Base-by-base conservation (phyloP, 306 rosid species). In the Abrus precatorius region DNA sequence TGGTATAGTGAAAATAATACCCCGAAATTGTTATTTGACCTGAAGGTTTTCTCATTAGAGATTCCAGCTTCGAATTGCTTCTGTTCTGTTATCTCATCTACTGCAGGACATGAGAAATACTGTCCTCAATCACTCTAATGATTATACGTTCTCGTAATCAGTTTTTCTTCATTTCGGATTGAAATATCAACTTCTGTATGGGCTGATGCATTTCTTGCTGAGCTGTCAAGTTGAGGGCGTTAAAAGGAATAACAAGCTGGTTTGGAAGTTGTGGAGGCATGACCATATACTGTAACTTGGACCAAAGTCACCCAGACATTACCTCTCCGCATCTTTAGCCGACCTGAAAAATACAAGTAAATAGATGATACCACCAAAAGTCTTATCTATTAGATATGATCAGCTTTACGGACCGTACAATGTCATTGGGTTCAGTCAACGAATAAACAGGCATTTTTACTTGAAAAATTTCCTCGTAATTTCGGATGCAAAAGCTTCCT, bases 251-350 rank as follows among this genome's bases (percentile, higher is more conserved):
- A 54, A 36, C 64, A 14, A 41, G 14, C 47, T 38, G 41, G 3
- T 28, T 29, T 8, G n/a, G 68, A 47, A 75, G 80, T 32, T 48
- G 38, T 75, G 80, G 61, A 61, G 48, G 11, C 80, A 14, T n/a
- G 29, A 33, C 30, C 70, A 8, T 47, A 33, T 33, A 34, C 56
- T 38, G 28, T 49, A 53, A 5, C 20, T 53, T 52, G 70, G 7
- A 4, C 8, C 47, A 43, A 6, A 5, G 47, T 3, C 12, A 13
- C 32, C 45, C 14, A 20, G 50, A 28, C 9, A 2, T 54, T 14
- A 38, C 20, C 45, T 72, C 6, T n/a, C 30, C 14, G 49, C 4
- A 53, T 36, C 34, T 20, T 54, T 13, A 9, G 33, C 62, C 43
- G 7, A 49, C 7, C 33, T 49, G 47, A 50, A 49, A 67, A 33